phyloP scores from a whole-genome alignment of 441 rosid species.

The Pelargonium hybrid region DNA sequence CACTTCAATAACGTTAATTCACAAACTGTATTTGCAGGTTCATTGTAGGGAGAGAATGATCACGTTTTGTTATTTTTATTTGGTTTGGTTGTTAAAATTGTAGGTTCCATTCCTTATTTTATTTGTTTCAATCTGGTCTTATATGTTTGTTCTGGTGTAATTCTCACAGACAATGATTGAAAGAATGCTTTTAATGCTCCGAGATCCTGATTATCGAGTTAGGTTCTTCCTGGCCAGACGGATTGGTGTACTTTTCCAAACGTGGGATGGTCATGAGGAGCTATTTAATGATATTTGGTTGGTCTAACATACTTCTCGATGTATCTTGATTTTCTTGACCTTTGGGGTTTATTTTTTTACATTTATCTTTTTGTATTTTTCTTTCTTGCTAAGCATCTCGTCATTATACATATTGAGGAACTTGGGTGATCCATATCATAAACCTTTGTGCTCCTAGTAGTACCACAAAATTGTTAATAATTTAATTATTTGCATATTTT shows the following conservation, averaged over 20 bases:
- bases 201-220: constrained; percentile 89
- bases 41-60: neutral
- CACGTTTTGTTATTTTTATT: neutral
- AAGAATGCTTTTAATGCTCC: constrained; percentile 55
- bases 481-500: neutral
- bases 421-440: neutral
- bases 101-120: constrained; percentile 3
- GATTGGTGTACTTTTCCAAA: constrained; percentile 84
- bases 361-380: neutral
- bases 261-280: constrained; percentile 98
- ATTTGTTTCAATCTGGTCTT: neutral
- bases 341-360: neutral
- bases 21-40: neutral
- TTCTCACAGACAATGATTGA: constrained; percentile 68
- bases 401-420: neutral
- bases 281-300: constrained; percentile 90
- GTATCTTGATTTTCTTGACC: neutral
- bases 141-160: constrained; percentile 17
- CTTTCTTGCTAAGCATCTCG: neutral
- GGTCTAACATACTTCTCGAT: constrained; percentile 20
- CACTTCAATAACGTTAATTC: neutral
- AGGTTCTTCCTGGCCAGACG: constrained; percentile 57
- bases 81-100: neutral
- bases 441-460: neutral
- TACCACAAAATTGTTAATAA: neutral